These are phyloP conservation scores for Tetramitus jugosus DNA, from an alignment of 208 protist species.

Conservation along the genomic window DNA sequence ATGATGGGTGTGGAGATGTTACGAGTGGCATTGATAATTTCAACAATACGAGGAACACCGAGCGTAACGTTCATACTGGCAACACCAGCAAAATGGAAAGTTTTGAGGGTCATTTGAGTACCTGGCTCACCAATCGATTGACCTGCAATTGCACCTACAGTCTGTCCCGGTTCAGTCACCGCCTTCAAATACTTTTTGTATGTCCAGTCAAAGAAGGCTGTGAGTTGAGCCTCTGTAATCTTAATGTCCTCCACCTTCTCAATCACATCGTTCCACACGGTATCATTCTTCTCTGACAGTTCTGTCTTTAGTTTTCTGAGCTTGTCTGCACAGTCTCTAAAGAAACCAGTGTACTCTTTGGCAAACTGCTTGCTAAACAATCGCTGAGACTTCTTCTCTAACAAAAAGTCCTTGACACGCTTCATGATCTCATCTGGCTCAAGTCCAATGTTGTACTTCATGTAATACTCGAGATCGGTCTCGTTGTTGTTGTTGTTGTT, in stretches of 20 bases:
- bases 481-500: background rate
- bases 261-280: conserved; percentile 51
- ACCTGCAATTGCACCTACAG: conserved; percentile 95
- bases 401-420: background rate
- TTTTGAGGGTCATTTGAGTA: conserved; percentile 99
- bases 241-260: conserved; percentile 53
- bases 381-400: background rate
- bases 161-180: conserved; percentile 88
- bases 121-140: conserved; percentile 98
- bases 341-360: background rate
- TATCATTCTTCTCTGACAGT: background rate
- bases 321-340: background rate
- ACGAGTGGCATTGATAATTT: conserved; percentile 98
- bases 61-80: conserved; percentile 97
- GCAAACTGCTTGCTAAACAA: background rate
- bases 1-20: conserved; percentile 98
- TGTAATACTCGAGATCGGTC: background rate
- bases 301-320: background rate
- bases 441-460: background rate
- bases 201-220: conserved; percentile 55
- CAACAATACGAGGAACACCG: conserved; percentile 91
- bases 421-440: background rate
- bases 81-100: conserved; percentile 99
- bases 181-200: conserved; percentile 67
- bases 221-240: conserved; percentile 47